Evolutionary conservation across 495 filamentous ascomycete species (phyloP).

Genomic region (Penicillium coffeae): DNA sequence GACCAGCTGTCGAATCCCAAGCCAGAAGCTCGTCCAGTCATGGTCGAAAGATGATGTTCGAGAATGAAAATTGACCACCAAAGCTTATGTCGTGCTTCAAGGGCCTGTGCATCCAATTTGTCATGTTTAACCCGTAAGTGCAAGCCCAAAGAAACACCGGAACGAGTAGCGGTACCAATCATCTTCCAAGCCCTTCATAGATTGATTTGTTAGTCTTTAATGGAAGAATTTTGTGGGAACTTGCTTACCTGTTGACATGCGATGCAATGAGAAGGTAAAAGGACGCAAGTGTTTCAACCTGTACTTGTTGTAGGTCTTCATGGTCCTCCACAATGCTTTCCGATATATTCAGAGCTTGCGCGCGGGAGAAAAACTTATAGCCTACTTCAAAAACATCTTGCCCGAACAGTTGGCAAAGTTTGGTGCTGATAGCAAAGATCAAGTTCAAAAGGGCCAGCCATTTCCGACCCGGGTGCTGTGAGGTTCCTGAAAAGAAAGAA

Average conservation of each 20-base stretch:
- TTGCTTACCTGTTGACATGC: constrained; percentile 55
- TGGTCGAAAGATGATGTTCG: constrained; percentile 55
- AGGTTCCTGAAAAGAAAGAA: constrained; percentile 9
- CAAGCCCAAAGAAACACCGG: background rate
- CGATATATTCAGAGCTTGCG: constrained; percentile 44
- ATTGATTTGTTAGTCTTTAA: too few relatives aligned
- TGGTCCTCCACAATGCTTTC: constrained; percentile 40
- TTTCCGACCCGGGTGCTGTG: constrained; percentile 16
- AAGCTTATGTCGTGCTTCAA: constrained; percentile 54
- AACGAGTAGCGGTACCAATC: background rate
- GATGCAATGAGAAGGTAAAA: constrained; percentile 52
- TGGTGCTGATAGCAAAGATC: constrained; percentile 58
- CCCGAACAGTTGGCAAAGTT: constrained; percentile 20
- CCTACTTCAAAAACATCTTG: constrained; percentile 19
- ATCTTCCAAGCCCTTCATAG: constrained; percentile 7
- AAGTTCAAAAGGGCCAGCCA: constrained; percentile 57
- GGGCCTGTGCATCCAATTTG: constrained; percentile 42
- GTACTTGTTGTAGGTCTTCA: constrained; percentile 50
- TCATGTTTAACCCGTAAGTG: constrained; percentile 47
- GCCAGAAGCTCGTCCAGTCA: constrained; percentile 57
- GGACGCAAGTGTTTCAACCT: constrained; percentile 46
- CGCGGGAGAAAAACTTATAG: constrained; percentile 51
- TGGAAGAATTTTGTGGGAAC: too few relatives aligned
- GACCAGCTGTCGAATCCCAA: constrained; percentile 34
- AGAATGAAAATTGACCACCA: constrained; percentile 62